A percentile compares a stretch with the other conserved stretches of the same genome.
phyloP scores from a whole-genome alignment of 2,329 filamentous ascomycete genomes.

The Aspergillus tanneri region DNA sequence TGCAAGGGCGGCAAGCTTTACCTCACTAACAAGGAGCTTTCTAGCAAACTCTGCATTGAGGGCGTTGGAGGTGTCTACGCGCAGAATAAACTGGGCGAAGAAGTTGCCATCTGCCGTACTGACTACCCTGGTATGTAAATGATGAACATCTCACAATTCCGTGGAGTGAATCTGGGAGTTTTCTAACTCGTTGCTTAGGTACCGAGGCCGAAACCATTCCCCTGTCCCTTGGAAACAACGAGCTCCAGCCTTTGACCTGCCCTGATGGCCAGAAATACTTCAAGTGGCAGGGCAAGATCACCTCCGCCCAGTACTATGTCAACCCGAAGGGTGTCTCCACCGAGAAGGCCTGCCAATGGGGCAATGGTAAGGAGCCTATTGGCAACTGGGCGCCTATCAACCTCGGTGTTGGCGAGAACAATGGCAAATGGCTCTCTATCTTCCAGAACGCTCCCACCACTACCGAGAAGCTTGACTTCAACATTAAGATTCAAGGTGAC shows the following conservation, averaged over 20 bases:
- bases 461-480: constrained; percentile 68
- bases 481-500: constrained; percentile 73
- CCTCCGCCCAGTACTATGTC: constrained; percentile 95
- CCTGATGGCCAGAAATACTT: constrained; percentile 73
- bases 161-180: too few species aligned
- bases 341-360: constrained; percentile 75
- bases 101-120: constrained; percentile 82
- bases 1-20: constrained; percentile 73
- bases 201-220: constrained; percentile 86
- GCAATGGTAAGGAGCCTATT: constrained; percentile 55
- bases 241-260: constrained; percentile 67
- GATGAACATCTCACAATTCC: neutral
- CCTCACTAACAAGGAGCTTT: constrained; percentile 67
- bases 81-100: constrained; percentile 67
- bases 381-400: constrained; percentile 89
- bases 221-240: constrained; percentile 61
- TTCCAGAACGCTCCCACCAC: constrained; percentile 81
- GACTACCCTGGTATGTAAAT: constrained; percentile 75
- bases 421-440: constrained; percentile 77
- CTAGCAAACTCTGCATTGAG: constrained; percentile 69
- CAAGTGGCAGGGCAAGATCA: constrained; percentile 69
- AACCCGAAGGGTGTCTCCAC: constrained; percentile 73
- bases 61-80: constrained; percentile 71
- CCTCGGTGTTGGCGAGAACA: constrained; percentile 73
- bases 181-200: constrained; percentile 35